phyloP scores from a whole-genome alignment of 495 filamentous ascomycete genomes.

The Talaromyces wortmannii region DNA sequence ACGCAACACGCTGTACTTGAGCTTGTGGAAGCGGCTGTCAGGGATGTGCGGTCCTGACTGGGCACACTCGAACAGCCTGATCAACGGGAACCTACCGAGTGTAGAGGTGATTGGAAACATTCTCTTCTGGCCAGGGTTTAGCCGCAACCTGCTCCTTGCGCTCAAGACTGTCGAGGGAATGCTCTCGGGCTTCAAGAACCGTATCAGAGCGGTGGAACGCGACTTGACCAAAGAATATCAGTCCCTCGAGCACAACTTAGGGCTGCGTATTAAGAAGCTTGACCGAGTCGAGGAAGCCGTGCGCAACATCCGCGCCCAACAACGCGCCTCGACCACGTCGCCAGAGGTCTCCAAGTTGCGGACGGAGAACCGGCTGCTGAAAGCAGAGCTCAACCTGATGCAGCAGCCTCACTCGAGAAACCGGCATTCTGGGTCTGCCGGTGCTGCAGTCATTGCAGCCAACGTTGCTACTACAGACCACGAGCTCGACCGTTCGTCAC shows the following conservation, averaged over 20 bases:
- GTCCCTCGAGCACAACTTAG: slow-evolving; percentile 71
- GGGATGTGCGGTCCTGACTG: slow-evolving; percentile 86
- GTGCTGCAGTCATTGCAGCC: slow-evolving; percentile 15
- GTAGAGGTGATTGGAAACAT: slow-evolving; percentile 71
- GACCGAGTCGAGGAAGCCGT: slow-evolving; percentile 78
- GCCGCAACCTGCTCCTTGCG: slow-evolving; percentile 78
- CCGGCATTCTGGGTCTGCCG: slow-evolving; percentile 17
- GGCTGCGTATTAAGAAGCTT: slow-evolving; percentile 74
- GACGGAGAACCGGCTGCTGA: slow-evolving; percentile 73
- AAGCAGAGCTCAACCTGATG: slow-evolving; percentile 73
- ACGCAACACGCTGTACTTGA: slow-evolving; percentile 78
- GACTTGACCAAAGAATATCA: slow-evolving; percentile 89
- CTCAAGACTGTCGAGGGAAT: slow-evolving; percentile 83
- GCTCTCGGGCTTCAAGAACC: slow-evolving; percentile 70
- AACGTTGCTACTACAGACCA: slow-evolving; percentile 11
- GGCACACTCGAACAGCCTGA: slow-evolving; percentile 81
- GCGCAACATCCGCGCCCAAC: slow-evolving; percentile 35
- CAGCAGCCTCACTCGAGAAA: slow-evolving; percentile 41
- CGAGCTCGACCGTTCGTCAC: slow-evolving; percentile 11
- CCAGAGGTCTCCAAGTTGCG: slow-evolving; percentile 65
- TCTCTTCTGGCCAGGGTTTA: slow-evolving; percentile 73
- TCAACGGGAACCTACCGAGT: slow-evolving; percentile 78
- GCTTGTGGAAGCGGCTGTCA: slow-evolving; percentile 81
- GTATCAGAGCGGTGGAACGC: slow-evolving; percentile 77
- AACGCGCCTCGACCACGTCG: slow-evolving; percentile 36